Evolutionary conservation across 306 rosid genomes (phyloP).

Genomic region (Geum urbanum): DNA sequence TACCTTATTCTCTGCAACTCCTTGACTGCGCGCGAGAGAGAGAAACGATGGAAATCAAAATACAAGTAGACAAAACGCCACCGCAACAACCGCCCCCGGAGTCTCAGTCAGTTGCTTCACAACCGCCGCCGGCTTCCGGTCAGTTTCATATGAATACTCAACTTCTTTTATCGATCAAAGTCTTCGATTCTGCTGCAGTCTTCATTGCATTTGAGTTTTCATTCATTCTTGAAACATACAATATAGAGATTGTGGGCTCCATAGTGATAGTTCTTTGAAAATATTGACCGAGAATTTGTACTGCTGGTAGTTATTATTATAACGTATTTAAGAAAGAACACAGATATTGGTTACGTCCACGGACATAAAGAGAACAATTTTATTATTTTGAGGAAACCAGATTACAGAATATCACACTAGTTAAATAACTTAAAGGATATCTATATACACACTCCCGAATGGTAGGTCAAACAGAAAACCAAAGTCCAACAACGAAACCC

Average conservation of each 20-base stretch:
- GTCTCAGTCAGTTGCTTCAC: slow-evolving; percentile 39
- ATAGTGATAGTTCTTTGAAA: neutral
- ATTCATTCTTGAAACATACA: neutral
- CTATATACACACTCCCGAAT: too few relatives aligned
- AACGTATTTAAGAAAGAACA: too few relatives aligned
- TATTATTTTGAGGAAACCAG: too few relatives aligned
- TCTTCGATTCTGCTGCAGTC: neutral
- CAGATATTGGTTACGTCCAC: too few relatives aligned
- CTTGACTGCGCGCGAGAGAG: neutral
- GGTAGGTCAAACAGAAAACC: too few relatives aligned
- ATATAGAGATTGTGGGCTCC: neutral
- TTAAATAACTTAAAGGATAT: too few relatives aligned
- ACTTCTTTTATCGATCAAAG: neutral
- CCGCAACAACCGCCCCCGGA: too few relatives aligned
- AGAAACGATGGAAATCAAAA: slow-evolving; percentile 18
- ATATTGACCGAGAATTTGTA: neutral
- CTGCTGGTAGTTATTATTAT: too few relatives aligned
- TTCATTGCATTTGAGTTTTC: neutral
- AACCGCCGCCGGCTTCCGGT: slow-evolving; percentile 38
- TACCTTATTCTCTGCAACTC: neutral
- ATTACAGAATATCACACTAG: too few relatives aligned
- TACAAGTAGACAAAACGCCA: slow-evolving; percentile 60
- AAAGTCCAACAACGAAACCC: too few relatives aligned
- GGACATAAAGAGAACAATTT: too few relatives aligned
- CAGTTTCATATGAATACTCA: slow-evolving; percentile 8